Evolutionary conservation across 2,329 filamentous ascomycete species (phyloP).

Genomic region (Monilinia polystroma): DNA sequence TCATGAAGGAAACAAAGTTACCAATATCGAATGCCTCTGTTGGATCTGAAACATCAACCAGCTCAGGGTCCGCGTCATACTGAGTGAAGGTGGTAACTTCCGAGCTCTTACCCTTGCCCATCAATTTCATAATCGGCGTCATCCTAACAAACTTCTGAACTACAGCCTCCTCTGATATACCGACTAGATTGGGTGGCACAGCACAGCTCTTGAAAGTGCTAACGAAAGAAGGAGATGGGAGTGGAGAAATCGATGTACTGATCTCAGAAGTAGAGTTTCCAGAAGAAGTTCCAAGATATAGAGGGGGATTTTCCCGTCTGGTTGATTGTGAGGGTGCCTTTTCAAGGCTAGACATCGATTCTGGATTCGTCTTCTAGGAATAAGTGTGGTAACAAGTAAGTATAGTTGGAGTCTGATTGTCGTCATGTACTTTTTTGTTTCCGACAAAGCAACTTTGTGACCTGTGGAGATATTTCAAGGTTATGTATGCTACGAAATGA

Average conservation of each 20-base stretch:
- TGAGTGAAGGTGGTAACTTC: constrained; percentile 9
- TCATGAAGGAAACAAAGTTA: not conserved
- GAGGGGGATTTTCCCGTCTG: not conserved
- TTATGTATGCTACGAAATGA: not conserved
- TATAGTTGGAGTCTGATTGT: not conserved
- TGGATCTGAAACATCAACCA: constrained; percentile 4
- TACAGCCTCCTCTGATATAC: constrained; percentile 5
- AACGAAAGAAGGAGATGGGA: not conserved
- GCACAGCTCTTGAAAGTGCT: not conserved
- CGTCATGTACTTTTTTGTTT: not conserved
- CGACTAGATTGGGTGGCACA: not conserved
- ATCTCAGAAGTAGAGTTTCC: not conserved
- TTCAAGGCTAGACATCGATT: not conserved
- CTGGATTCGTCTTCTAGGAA: not conserved
- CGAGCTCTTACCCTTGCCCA: constrained; percentile 1
- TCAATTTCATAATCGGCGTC: not conserved
- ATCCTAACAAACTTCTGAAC: not conserved
- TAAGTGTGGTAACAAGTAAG: too few relatives aligned
- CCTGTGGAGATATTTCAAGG: not conserved
- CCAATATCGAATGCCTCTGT: not conserved
- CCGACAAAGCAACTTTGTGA: not conserved
- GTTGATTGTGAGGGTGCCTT: not conserved
- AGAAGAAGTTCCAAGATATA: not conserved
- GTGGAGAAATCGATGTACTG: not conserved
- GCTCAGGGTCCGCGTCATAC: constrained; percentile 5